Evolutionary conservation across 768 basidiomycete genomes (phyloP), one percentile per base, ranked within the genome.

Genomic region (Rossbeevera mucosa): DNA sequence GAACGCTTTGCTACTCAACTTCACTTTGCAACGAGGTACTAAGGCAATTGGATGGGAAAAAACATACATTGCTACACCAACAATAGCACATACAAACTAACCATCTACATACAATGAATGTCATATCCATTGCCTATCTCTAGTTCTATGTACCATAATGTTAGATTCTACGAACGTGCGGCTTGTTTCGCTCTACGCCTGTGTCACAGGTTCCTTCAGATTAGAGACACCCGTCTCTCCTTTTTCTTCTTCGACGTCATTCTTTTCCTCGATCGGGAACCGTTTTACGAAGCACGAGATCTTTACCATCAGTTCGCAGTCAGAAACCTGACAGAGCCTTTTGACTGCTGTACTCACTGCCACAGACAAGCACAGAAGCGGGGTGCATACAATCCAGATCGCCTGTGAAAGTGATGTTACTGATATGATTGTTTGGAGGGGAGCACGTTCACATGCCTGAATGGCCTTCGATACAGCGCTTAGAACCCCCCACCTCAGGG

Each of bases 371-470:
- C 81, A 83, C 47, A 91, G 66, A 63, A 82, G 80, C 20, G 88
- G 87, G 36, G 80, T 72, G 66, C 86, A 90, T 29, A 85, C 77
- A 14, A 79, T 78, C 88, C 88, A 91, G 52, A 91, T 77, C 50
- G 76, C 78, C 87, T 88, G 49, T 38, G 40, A 59, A 53, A 48
- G 53, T 58, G 50, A 55, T 52, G 52, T 51, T 46, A 59, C 46
- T 5, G 6, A 22, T 25, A 44, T 51, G 36, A 54, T 40, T 36
- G 24, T 16, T 48, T 5, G n/a, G 31, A 16, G 11, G 18, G 28
- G 51, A 40, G 22, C 26, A 41, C 40, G 50, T 54, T 21, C 50
- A 47, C 74, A 51, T 64, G 85, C 88, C 75, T 79, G 80, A 56
- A 88, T 81, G 21, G 86, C 82, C 33, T 72, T 71, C 21, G 88